A percentile compares a stretch with the other conserved stretches of the same genome.
phyloP scores from a whole-genome alignment of 805 yeast species.

The Cyberlindnera veronae region DNA sequence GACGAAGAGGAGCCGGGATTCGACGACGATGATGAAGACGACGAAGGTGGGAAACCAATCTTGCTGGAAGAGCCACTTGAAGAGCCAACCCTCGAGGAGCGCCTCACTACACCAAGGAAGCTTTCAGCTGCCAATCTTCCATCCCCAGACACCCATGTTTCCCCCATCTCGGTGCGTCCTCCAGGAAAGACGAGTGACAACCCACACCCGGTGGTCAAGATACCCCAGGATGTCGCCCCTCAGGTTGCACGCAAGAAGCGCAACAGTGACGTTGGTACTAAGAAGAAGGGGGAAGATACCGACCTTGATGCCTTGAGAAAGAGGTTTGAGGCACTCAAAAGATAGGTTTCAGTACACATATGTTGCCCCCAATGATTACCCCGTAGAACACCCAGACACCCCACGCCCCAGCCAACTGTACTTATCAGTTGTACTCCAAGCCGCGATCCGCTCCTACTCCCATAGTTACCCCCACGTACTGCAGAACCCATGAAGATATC shows the following conservation, averaged over 20 bases:
- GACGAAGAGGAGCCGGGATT: constrained; percentile 22
- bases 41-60: constrained; percentile 33
- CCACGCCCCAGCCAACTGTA: no score
- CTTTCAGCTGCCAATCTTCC: constrained; percentile 20
- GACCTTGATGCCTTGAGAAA: constrained; percentile 66
- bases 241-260: constrained; percentile 31
- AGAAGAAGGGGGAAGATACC: constrained; percentile 32
- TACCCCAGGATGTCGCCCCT: constrained; percentile 39
- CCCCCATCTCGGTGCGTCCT: constrained; percentile 41
- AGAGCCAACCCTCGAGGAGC: constrained; percentile 21
- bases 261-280: constrained; percentile 21
- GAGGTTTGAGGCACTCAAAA: constrained; percentile 75
- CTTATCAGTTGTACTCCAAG: no score
- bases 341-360: no score
- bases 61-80: constrained; percentile 34
- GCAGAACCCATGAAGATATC: neutral
- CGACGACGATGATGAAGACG: constrained; percentile 29
- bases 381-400: neutral
- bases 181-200: constrained; percentile 42
- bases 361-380: neutral
- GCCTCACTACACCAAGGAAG: constrained; percentile 22
- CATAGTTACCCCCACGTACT: no score
- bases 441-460: no score
- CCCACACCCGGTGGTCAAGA: constrained; percentile 34
- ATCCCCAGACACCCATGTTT: constrained; percentile 19